A percentile compares a stretch with the other conserved stretches of the same genome.
Evolutionary conservation across 345 rosid species (phyloP).

Genomic region (Passiflora organensis): DNA sequence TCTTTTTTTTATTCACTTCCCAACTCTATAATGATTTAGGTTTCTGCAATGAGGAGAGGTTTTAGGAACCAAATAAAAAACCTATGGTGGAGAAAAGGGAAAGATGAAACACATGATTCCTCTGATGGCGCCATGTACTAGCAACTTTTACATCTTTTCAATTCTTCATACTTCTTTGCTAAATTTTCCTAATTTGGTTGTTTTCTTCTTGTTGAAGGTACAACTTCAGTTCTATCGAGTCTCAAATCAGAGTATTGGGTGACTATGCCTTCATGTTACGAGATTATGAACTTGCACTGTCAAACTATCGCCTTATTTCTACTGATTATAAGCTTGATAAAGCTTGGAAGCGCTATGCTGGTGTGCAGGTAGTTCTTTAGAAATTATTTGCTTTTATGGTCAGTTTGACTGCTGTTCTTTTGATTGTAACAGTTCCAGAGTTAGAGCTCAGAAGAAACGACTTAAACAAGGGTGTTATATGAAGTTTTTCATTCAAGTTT

Average conservation of each 20-base stretch:
- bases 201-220: constrained; percentile 55
- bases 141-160: constrained; percentile 14
- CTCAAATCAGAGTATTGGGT: constrained; percentile 90
- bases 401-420: background rate
- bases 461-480: no score
- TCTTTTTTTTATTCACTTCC: constrained; percentile 14
- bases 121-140: constrained; percentile 60
- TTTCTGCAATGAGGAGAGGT: constrained; percentile 94
- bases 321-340: constrained; percentile 97
- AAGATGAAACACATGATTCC: constrained; percentile 69
- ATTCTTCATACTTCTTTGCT: constrained; percentile 3
- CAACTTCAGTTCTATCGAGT: constrained; percentile 81
- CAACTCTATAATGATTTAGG: constrained; percentile 33
- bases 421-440: background rate
- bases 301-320: constrained; percentile 88
- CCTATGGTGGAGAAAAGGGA: constrained; percentile 99
- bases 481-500: no score
- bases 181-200: constrained; percentile 23
- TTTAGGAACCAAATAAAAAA: constrained; percentile 90
- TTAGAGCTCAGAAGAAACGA: no score
- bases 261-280: constrained; percentile 97
- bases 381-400: background rate
- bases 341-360: constrained; percentile 98
- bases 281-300: constrained; percentile 92
- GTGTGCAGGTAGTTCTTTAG: constrained; percentile 71